Conservation (phyloP, 805 yeast genomes). For the Osmozyma mogii region DNA sequence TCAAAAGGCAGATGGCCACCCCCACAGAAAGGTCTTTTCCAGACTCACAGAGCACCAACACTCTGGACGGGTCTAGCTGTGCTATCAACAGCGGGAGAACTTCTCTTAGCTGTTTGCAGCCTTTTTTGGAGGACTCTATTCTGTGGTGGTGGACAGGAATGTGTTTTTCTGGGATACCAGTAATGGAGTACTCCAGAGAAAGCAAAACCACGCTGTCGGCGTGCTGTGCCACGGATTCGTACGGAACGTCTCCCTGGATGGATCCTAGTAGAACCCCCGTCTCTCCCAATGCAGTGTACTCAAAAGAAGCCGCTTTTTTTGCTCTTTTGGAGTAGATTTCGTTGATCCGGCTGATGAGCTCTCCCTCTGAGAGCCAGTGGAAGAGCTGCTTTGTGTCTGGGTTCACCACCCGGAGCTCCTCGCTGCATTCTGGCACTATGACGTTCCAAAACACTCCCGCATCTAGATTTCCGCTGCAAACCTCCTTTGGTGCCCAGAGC, state of each 20-base stretch:
- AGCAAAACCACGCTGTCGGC: constrained; percentile 17
- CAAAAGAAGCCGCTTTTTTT: constrained; percentile 2
- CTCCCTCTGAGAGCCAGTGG: constrained; percentile 17
- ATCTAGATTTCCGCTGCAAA: constrained; percentile 40
- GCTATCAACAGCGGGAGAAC: constrained; percentile 37
- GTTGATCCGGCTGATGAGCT: constrained; percentile 14
- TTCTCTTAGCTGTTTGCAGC: constrained; percentile 52
- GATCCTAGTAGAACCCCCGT: constrained; percentile 24
- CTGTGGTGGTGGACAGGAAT: constrained; percentile 9
- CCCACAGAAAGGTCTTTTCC: constrained; percentile 66
- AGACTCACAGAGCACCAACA: constrained; percentile 50
- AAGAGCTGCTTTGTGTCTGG: constrained; percentile 13
- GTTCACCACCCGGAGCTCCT: constrained; percentile 14
- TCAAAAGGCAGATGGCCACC: constrained; percentile 45
- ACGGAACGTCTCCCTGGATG: constrained; percentile 11
- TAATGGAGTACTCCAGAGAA: constrained; percentile 10
- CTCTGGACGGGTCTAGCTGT: constrained; percentile 5
- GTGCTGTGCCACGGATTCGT: constrained; percentile 3
- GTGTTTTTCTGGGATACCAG: constrained; percentile 6
- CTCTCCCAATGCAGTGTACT: constrained; percentile 9
- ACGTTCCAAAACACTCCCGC: constrained; percentile 51
- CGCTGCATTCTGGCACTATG: constrained; percentile 9
- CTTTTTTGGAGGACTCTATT: constrained; percentile 44
- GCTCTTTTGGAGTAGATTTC: constrained; percentile 4
- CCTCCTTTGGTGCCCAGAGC: constrained; percentile 47